These are phyloP conservation scores for Aspergillus ibericus DNA, from an alignment of 2,329 filamentous ascomycete species.

Conservation along the genomic window DNA sequence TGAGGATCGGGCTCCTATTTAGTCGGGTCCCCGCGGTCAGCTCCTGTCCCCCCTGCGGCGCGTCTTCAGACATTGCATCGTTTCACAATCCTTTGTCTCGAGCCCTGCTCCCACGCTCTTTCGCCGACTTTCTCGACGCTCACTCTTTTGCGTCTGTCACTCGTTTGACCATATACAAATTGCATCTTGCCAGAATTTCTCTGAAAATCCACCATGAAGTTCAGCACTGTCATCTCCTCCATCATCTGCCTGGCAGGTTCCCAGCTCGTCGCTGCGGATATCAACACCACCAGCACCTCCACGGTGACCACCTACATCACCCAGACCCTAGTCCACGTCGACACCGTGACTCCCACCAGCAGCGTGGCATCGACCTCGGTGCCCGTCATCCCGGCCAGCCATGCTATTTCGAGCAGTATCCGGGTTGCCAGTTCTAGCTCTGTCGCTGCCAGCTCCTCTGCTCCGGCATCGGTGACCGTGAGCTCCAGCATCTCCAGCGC, in stretches of 20 bases:
- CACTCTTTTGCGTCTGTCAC: conserved; percentile 25
- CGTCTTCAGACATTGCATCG: conserved; percentile 16
- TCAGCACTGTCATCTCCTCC: conserved; percentile 33
- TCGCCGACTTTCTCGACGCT: conserved; percentile 22
- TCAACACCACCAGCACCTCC: conserved; percentile 26
- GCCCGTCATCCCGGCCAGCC: conserved; percentile 33
- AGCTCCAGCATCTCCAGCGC: conserved; percentile 16
- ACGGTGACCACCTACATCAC: conserved; percentile 39
- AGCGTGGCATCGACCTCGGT: conserved; percentile 18
- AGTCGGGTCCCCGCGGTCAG: conserved; percentile 7
- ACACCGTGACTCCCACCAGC: conserved; percentile 38
- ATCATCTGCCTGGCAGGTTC: conserved; percentile 37
- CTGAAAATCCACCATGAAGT: conserved; percentile 35
- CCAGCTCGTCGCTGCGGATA: conserved; percentile 32
- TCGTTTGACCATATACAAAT: conserved; percentile 3
- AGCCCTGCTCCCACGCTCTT: conserved; percentile 34
- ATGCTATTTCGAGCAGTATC: conserved; percentile 17
- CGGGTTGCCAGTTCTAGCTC: conserved; percentile 27
- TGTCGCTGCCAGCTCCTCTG: conserved; percentile 25
- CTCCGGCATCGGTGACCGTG: conserved; percentile 14
- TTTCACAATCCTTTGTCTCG: conserved; percentile 18
- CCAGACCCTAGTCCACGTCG: conserved; percentile 47
- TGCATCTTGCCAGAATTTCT: not conserved
- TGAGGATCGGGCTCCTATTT: conserved; percentile 10
- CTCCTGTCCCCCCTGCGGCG: conserved; percentile 7